Evolutionary conservation across 305 asterid genomes (phyloP).

Genomic region (Withania somnifera): DNA sequence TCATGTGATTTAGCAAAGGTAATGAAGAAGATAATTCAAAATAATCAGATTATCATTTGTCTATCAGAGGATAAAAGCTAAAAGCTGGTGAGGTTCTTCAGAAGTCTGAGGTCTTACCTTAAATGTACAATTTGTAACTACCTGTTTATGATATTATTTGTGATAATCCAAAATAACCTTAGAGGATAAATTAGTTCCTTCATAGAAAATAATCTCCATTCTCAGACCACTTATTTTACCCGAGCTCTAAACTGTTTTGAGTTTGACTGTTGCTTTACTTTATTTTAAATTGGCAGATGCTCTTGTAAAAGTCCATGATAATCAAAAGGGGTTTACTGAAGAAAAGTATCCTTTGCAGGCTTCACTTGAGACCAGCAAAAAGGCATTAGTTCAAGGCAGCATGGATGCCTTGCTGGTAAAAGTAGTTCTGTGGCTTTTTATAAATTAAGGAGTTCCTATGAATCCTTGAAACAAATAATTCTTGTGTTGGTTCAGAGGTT

Average conservation of each 20-base stretch:
- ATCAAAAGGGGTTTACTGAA: slow-evolving; percentile 38
- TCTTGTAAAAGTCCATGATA: slow-evolving; percentile 39
- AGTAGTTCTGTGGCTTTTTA: slow-evolving; percentile 1
- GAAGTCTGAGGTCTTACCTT: not conserved
- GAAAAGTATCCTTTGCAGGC: slow-evolving; percentile 42
- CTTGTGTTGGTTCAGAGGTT: not conserved
- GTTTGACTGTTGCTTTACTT: slow-evolving; percentile 3
- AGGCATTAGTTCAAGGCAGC: slow-evolving; percentile 72
- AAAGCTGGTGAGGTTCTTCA: not conserved
- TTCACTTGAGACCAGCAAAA: slow-evolving; percentile 71
- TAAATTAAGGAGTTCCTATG: not conserved
- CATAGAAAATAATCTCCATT: not conserved
- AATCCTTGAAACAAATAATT: not conserved
- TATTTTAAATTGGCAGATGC: slow-evolving; percentile 40
- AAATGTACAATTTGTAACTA: not conserved
- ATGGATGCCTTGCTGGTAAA: slow-evolving; percentile 63
- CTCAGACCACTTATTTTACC: not conserved
- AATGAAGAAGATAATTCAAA: not conserved
- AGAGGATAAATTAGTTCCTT: not conserved
- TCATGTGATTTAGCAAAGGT: not conserved
- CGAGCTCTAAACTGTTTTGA: not conserved
- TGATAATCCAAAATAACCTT: not conserved
- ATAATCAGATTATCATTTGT: not conserved
- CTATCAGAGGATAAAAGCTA: not conserved
- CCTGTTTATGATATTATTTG: not conserved